These are phyloP conservation scores for Hypoxylon lienhwacheense DNA, from an alignment of 495 filamentous ascomycete genomes.

Conservation along the genomic window DNA sequence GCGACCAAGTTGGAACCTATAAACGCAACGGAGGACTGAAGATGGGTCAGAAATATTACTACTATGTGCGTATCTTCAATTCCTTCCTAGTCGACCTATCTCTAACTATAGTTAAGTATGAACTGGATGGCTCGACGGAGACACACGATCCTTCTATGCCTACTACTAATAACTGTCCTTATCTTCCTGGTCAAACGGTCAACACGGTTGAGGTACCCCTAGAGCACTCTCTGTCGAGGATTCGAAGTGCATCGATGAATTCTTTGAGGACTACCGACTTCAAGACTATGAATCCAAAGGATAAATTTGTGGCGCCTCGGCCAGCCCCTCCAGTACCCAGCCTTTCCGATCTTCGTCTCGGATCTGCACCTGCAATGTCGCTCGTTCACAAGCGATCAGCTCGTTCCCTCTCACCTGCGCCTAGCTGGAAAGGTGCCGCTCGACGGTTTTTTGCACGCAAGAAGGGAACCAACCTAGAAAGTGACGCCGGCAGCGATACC, in stretches of 20 bases:
- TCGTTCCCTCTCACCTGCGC: constrained; percentile 52
- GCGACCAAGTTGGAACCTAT: constrained; percentile 55
- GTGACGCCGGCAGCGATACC: constrained; percentile 27
- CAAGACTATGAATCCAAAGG: constrained; percentile 75
- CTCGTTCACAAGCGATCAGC: constrained; percentile 51
- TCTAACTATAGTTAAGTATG: too few species aligned
- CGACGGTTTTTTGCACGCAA: constrained; percentile 48
- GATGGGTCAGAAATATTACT: constrained; percentile 94
- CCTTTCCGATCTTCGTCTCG: constrained; percentile 48
- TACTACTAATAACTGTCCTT: constrained; percentile 77
- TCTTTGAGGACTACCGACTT: constrained; percentile 54
- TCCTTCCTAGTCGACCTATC: constrained; percentile 18
- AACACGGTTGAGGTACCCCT: constrained; percentile 80
- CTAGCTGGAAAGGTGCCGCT: constrained; percentile 47
- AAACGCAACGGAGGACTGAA: constrained; percentile 78
- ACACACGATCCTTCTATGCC: constrained; percentile 69
- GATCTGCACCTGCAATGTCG: constrained; percentile 57
- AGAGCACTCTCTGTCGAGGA: constrained; percentile 56
- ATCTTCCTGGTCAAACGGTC: constrained; percentile 81
- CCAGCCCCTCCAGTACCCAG: constrained; percentile 57
- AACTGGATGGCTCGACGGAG: constrained; percentile 74
- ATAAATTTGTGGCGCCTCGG: constrained; percentile 72
- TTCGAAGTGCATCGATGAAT: constrained; percentile 55
- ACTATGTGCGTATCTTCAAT: constrained; percentile 67
- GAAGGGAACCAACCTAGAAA: constrained; percentile 15